Percentiles rank a stretch among this genome's conserved stretches.
Evolutionary conservation across 108 stramenopile genomes (phyloP).

Genomic region (Craspedostauros australis): DNA sequence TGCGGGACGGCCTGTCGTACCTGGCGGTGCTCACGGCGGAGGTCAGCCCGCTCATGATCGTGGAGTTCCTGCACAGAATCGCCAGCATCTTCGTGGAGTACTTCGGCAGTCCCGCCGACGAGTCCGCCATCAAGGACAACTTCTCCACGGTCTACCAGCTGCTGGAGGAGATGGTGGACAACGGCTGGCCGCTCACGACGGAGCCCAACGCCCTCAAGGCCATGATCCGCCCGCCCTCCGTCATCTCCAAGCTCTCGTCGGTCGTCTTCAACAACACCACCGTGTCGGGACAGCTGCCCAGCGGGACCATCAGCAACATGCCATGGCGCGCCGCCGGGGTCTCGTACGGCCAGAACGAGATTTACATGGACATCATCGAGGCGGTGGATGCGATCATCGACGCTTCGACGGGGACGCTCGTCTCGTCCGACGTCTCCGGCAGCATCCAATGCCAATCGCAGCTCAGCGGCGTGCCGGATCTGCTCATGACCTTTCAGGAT

Average conservation of each 20-base stretch:
- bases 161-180: constrained; percentile 97
- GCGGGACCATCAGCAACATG: constrained; percentile 92
- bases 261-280: constrained; percentile 26
- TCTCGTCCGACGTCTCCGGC: constrained; percentile 90
- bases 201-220: constrained; percentile 97
- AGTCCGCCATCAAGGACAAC: constrained; percentile 93
- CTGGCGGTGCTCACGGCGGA: constrained; percentile 85
- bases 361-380: constrained; percentile 97
- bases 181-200: constrained; percentile 97
- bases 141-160: constrained; percentile 96
- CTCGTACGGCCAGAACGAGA: constrained; percentile 90
- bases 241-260: constrained; percentile 65
- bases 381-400: constrained; percentile 93
- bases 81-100: constrained; percentile 93
- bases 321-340: constrained; percentile 97
- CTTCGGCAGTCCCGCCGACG: constrained; percentile 90
- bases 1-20: constrained; percentile 87
- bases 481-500: constrained; percentile 86
- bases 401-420: constrained; percentile 66
- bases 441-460: constrained; percentile 84
- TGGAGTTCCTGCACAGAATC: constrained; percentile 95
- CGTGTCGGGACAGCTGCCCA: constrained; percentile 72
- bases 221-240: constrained; percentile 91
- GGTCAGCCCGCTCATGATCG: constrained; percentile 84
- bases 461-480: constrained; percentile 94